Base-by-base conservation (phyloP, 2,329 filamentous ascomycete species). In the Talaromyces atroroseus region DNA sequence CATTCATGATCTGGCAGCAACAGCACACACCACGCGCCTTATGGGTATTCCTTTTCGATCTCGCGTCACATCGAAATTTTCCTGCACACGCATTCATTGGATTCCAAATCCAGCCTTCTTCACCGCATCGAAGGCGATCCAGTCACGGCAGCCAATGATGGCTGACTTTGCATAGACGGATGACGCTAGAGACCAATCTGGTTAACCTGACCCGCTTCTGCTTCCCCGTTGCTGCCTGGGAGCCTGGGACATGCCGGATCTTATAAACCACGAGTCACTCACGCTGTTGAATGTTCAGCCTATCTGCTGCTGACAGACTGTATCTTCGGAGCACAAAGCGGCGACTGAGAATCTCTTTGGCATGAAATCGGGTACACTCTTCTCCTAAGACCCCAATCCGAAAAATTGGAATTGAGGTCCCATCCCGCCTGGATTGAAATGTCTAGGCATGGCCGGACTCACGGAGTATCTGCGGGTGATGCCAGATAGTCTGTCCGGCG, bases 91-190 rank as follows among this genome's bases (percentile, higher is more conserved):
- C 16, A 29, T 42, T 10, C 23, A 20, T 29, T 38, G 18, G 18
- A 26, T n/a, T 32, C 23, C 26, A 29, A 36, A 5, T 14, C 26
- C 20, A 34, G 38, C 42, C 29, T 26, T 53, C 63, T 63, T 64
- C 64, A 67, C 67, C 64, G 64, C 65, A 68, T 64, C 66, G 60
- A 63, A 60, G 66, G 66, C 61, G 52, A 61, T 47, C 23, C 52
- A 24, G 44, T 55, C 45, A 45, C 52, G 26, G 52, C 32, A 54
- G 24, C 52, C 52, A 54, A 54, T 54, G 23, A 26, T 20, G 11
- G 18, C 23, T 5, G 23, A 2, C 12, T 49, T 38, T 26, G 52
- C 40, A n/a, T 48, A 18, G 36, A 49, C n/a, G 36, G 8, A 5
- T 20, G 29, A 3, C n/a, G 45, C 45, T 49, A 54, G 48, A 16